Conservation (phyloP, 495 filamentous ascomycete species). For the Penicillium goetzii region DNA sequence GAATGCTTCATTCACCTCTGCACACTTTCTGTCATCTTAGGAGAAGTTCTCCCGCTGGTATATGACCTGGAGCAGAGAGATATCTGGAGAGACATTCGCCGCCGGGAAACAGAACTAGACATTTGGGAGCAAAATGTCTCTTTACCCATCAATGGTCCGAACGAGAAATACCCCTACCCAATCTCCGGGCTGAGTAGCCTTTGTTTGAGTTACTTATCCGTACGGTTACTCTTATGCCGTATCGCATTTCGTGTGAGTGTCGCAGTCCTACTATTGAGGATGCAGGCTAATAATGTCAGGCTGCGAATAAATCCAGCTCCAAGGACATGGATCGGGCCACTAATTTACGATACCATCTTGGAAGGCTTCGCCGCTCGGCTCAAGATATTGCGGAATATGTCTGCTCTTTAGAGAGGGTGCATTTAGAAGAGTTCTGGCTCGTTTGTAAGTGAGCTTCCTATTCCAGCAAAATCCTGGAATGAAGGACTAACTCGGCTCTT, state of each 20-base stretch:
- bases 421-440: conserved; percentile 10
- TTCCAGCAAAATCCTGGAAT: background rate
- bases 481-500: background rate
- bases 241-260: conserved; percentile 3
- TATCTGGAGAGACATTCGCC: conserved; percentile 10
- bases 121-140: conserved; percentile 1
- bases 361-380: conserved; percentile 4
- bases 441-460: background rate
- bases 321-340: background rate
- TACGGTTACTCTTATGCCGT: conserved; percentile 6
- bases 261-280: background rate
- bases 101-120: conserved; percentile 5
- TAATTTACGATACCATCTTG: conserved; percentile 2
- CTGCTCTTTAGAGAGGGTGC: conserved; percentile 6
- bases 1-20: conserved; percentile 10
- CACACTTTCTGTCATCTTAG: conserved; percentile 2
- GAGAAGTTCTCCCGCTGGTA: conserved; percentile 2
- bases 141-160: conserved; percentile 1
- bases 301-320: conserved; percentile 2
- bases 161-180: background rate
- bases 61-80: conserved; percentile 10
- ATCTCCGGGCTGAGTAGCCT: conserved; percentile 6
- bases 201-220: conserved; percentile 4
- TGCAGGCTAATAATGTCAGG: background rate
- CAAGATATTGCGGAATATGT: conserved; percentile 9